Base-by-base conservation (phyloP, 2,329 filamentous ascomycete genomes). In the Magnaporthiopsis rhizophila region DNA sequence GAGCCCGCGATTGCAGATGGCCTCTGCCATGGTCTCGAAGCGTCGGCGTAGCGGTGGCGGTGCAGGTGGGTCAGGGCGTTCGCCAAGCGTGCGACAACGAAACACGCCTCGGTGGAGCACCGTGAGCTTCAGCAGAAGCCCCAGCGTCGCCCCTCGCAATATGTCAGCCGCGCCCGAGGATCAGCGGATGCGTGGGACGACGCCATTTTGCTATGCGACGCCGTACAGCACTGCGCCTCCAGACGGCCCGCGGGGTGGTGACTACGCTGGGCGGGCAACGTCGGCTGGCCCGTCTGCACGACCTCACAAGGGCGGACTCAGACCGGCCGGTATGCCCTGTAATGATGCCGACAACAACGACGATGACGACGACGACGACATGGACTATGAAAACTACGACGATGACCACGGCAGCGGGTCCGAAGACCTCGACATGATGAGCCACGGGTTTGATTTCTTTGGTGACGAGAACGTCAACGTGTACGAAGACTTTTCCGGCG, bases 201-300 rank as follows among this genome's bases (percentile, higher is more conserved):
- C 83, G 0, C 89, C 88, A 0, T 86, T 86, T 68, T 87, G 86
- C n/a, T 92, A 92, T 70, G 88, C 89, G 3, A 93, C 90, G 0
- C 90, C 90, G 0, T 81, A 88, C 71, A 92, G 89, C 70, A 88
- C 86, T 66, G 83, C 80, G 3, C 80, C 84, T 0, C 73, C 78
- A 15, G 80, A 83, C 64, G 67, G 75, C 24, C 75, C 67, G 67
- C 26, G 38, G 50, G 62, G 28, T 45, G 45, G 15, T 24, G 45
- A 58, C n/a, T 53, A 45, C 45, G 59, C 30, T n/a, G 62, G 68
- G 69, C 2, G 67, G 67, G 63, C 67, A 69, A 36, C 65, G 59
- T 26, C 32, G 62, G 50, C 50, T 65, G 9, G 59, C 65, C 8
- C 62, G 63, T 58, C 59, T 69, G 64, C 67, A 68, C 8, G 71